Evolutionary conservation across 371 early-diverging fungal species (phyloP).

Genomic region (Conidiobolus incongruus): DNA sequence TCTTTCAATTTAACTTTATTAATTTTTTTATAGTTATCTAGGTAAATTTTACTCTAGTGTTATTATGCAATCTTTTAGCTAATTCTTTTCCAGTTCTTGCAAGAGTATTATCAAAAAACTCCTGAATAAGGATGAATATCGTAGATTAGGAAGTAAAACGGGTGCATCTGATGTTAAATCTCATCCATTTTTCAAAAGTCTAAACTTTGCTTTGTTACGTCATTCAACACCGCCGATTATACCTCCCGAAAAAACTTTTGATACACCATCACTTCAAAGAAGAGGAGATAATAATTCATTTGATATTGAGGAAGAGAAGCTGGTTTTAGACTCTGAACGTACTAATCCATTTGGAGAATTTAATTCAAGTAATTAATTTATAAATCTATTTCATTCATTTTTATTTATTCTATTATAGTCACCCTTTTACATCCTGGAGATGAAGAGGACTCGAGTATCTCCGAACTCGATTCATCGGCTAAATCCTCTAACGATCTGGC

Average conservation of each 20-base stretch:
- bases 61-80: not conserved
- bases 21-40: not conserved
- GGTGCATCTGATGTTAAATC: constrained; percentile 88
- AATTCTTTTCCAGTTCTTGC: constrained; percentile 14
- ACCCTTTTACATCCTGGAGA: constrained; percentile 40
- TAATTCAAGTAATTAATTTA: constrained; percentile 26
- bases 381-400: not conserved
- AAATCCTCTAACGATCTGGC: too few species aligned
- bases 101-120: constrained; percentile 60
- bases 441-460: constrained; percentile 11
- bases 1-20: not conserved
- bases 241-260: constrained; percentile 42
- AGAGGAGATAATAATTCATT: constrained; percentile 35
- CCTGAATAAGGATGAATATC: constrained; percentile 64
- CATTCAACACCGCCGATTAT: constrained; percentile 74
- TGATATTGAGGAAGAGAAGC: constrained; percentile 26
- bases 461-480: too few species aligned
- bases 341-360: constrained; percentile 45
- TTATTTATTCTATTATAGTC: constrained; percentile 12
- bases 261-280: constrained; percentile 42
- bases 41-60: constrained; percentile 1
- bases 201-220: constrained; percentile 83
- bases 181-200: constrained; percentile 77
- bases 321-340: constrained; percentile 11
- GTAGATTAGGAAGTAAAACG: constrained; percentile 62